Evolutionary conservation across 257 asterid species (phyloP), one percentile per base, ranked within the genome.

Genomic region (Capsicum rhomboideum): DNA sequence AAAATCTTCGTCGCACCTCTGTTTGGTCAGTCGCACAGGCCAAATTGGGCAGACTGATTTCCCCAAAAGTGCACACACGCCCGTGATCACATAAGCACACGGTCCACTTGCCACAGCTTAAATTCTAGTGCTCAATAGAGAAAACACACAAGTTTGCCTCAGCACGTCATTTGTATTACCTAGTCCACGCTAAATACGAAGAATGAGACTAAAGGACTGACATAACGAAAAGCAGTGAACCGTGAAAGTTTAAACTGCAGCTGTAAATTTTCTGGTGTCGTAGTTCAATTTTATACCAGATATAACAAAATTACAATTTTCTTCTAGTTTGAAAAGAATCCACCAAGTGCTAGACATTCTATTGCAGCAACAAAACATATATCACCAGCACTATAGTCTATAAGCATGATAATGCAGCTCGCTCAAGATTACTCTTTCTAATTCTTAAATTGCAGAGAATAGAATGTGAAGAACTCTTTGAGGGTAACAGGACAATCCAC

Each of bases 21-120:
- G 91, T 87, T 58, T 90, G 93, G 61, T 91, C 95, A 55, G 90
- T 78, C 88, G 84, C 95, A 94, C 87, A 92, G 59, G 55, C 97
- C 97, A 87, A 93, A 86, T 80, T 93, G 96, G 85, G 97, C 95
- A 82, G 92, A 93, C 87, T 93, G 97, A 84, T 93, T 93, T 83
- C 97, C 97, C 97, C 97, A 90, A 92, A 92, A 4, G 91, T 89
- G 77, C 88, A 87, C 78, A 93, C 91, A 42, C 87, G 89, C 3
- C 97, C 97, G 74, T 88, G 87, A 14, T 89, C 85, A 75, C 87
- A 79, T 80, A 90, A 83, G 85, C 97, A 91, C 58, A 93, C 84
- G 1, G 91, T 83, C 97, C 97, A 82, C 97, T 93, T 53, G 97
- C 95, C 82, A 93, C 89, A 8, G 92, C 85, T 87, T 87, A 88